phyloP scores from a whole-genome alignment of 2,329 filamentous ascomycete genomes.

The Diaporthe vexans region DNA sequence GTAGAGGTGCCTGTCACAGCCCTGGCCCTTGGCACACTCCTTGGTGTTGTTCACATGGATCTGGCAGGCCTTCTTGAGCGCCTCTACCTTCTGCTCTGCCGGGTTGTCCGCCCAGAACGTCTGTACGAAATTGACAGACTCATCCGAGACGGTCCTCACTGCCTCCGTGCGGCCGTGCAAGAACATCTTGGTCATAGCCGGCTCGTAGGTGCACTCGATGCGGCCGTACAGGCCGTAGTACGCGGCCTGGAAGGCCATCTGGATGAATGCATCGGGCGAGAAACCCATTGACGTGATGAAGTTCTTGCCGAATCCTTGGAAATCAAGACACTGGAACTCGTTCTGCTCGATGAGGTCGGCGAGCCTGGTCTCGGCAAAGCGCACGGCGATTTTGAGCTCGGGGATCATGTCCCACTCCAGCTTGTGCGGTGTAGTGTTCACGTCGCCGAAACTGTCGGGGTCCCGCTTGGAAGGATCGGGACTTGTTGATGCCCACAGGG shows the following conservation, averaged over 20 bases:
- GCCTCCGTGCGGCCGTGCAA: constrained; percentile 96
- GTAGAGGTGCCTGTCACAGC: constrained; percentile 93
- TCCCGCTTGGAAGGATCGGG: constrained; percentile 95
- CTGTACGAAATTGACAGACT: constrained; percentile 89
- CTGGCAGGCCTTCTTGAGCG: constrained; percentile 85
- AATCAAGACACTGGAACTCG: constrained; percentile 94
- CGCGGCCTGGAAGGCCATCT: constrained; percentile 98
- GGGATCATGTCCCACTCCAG: constrained; percentile 98
- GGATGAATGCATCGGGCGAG: constrained; percentile 96
- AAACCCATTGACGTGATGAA: constrained; percentile 98
- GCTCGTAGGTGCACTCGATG: constrained; percentile 96
- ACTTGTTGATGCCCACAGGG: constrained; percentile 89
- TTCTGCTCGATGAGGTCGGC: constrained; percentile 97
- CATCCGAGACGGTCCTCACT: constrained; percentile 85
- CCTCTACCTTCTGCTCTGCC: constrained; percentile 85
- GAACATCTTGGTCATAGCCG: constrained; percentile 96
- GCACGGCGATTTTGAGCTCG: constrained; percentile 89
- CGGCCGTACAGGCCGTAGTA: constrained; percentile 97
- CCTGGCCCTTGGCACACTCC: constrained; percentile 89
- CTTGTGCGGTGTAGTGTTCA: constrained; percentile 94
- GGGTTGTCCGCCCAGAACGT: constrained; percentile 96
- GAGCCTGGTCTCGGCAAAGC: constrained; percentile 94
- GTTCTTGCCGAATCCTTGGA: constrained; percentile 91
- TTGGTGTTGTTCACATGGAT: constrained; percentile 85
- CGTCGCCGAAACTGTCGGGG: constrained; percentile 91